Conservation (phyloP, 202 grass and related monocot species). For the Tripidium arundinaceum region DNA sequence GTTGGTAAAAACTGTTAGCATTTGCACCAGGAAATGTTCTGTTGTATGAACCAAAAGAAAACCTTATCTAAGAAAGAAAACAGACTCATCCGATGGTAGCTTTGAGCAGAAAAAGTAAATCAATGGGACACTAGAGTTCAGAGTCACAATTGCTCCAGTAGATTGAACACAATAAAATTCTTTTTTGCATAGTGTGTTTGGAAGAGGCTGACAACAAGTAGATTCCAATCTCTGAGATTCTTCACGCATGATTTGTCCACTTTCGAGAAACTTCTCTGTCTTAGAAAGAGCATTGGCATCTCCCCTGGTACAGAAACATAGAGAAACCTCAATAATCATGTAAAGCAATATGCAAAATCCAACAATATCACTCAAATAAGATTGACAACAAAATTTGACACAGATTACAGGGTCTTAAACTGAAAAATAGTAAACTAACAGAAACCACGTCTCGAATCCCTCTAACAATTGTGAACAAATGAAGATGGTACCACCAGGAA, state of each 20-base stretch:
- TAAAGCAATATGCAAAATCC: neutral
- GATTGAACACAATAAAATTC: slow-evolving; percentile 53
- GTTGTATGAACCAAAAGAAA: slow-evolving; percentile 10
- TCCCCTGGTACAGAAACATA: slow-evolving; percentile 47
- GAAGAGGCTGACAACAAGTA: slow-evolving; percentile 41
- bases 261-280: slow-evolving; percentile 43
- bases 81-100: slow-evolving; percentile 70
- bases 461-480: neutral
- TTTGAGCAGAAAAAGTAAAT: slow-evolving; percentile 72
- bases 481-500: neutral
- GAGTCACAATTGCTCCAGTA: slow-evolving; percentile 67
- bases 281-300: slow-evolving; percentile 40
- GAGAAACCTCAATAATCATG: neutral
- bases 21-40: slow-evolving; percentile 17
- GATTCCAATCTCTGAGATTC: slow-evolving; percentile 53
- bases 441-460: neutral
- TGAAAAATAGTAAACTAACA: neutral
- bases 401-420: neutral
- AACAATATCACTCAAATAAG: neutral
- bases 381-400: neutral
- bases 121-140: slow-evolving; percentile 60
- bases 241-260: slow-evolving; percentile 63
- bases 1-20: slow-evolving; percentile 3
- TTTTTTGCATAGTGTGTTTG: slow-evolving; percentile 39
- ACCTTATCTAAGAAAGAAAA: slow-evolving; percentile 22